Conservation (phyloP, 441 rosid species). For the Erysimum pusillum region DNA sequence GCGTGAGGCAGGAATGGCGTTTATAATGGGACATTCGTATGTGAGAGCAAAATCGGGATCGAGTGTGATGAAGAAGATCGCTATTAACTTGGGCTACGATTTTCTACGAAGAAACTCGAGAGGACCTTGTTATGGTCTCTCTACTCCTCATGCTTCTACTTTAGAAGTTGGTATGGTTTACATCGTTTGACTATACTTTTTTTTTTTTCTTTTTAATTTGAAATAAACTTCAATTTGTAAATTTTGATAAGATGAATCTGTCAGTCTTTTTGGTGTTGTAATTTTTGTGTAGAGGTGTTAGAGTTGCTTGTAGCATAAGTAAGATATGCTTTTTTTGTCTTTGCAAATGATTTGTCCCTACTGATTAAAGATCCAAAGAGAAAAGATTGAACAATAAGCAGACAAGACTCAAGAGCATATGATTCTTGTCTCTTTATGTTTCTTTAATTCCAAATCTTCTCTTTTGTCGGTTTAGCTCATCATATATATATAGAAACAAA, state of each 20-base stretch:
- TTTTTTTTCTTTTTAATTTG: slow-evolving; percentile 32
- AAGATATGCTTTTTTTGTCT: slow-evolving; percentile 37
- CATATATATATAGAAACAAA: slow-evolving; percentile 20
- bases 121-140: slow-evolving; percentile 68
- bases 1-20: slow-evolving; percentile 90
- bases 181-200: slow-evolving; percentile 55
- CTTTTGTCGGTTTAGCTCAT: slow-evolving; percentile 43
- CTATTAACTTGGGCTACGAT: slow-evolving; percentile 82
- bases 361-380: slow-evolving; percentile 27
- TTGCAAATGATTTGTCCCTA: slow-evolving; percentile 37
- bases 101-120: slow-evolving; percentile 85
- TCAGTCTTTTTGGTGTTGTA: slow-evolving; percentile 28
- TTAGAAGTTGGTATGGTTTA: slow-evolving; percentile 92
- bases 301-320: slow-evolving; percentile 44
- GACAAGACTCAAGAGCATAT: slow-evolving; percentile 46
- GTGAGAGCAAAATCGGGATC: slow-evolving; percentile 86
- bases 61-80: slow-evolving; percentile 68
- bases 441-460: slow-evolving; percentile 43
- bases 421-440: slow-evolving; percentile 49
- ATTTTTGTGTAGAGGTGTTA: slow-evolving; percentile 28
- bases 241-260: slow-evolving; percentile 1
- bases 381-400: slow-evolving; percentile 36
- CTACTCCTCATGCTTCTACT: slow-evolving; percentile 84
- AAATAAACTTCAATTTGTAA: slow-evolving; percentile 34
- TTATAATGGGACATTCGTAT: slow-evolving; percentile 83